Conservation (phyloP, 192 early-diverging fungal genomes). For the Umbelopsis sp. region DNA sequence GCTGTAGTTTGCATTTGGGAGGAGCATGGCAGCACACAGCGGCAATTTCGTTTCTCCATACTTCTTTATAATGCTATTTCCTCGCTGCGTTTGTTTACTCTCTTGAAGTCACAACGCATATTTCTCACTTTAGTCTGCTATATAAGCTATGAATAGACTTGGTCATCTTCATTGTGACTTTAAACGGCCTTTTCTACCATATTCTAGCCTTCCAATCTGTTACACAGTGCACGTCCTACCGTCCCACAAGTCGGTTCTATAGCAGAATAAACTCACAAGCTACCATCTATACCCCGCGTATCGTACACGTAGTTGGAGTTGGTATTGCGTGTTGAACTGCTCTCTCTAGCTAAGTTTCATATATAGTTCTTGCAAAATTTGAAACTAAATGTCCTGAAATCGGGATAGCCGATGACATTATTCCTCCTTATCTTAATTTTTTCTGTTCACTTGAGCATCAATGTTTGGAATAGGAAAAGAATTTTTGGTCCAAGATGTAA, state of each 20-base stretch:
- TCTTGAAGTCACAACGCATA: too few species aligned
- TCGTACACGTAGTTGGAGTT: background rate
- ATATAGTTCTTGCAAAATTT: too few species aligned
- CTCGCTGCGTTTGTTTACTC: too few species aligned
- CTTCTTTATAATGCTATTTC: background rate
- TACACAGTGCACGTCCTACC: slow-evolving; percentile 17
- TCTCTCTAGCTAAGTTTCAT: too few species aligned
- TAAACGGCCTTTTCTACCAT: background rate
- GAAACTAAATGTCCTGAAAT: too few species aligned
- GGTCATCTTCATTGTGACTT: background rate
- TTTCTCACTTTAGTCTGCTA: background rate
- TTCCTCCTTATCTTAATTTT: too few species aligned
- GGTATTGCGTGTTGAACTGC: too few species aligned
- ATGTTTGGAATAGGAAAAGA: background rate
- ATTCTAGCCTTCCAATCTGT: background rate
- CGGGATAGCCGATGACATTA: too few species aligned
- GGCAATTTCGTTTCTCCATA: background rate
- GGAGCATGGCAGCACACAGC: background rate
- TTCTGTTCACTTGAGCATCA: too few species aligned
- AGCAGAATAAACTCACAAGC: background rate
- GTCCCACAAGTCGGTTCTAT: background rate
- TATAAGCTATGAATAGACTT: background rate
- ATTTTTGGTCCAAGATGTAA: background rate
- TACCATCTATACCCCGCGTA: background rate
- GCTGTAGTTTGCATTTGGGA: background rate